phyloP scores from a whole-genome alignment of 495 filamentous ascomycete genomes.

The Alectoria sarmentosa region DNA sequence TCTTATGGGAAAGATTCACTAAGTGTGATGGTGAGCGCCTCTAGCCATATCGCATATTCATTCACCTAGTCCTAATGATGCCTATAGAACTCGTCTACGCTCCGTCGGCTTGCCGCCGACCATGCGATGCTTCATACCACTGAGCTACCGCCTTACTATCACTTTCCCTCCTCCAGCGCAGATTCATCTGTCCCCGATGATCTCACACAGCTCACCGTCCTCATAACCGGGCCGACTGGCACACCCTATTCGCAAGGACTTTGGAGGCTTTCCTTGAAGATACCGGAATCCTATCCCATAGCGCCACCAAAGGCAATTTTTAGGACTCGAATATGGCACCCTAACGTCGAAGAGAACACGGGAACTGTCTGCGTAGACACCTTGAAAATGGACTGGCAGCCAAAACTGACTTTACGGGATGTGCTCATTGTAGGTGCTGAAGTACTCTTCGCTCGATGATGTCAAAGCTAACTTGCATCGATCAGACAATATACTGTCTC shows the following conservation, averaged over 20 bases:
- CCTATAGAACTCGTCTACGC: constrained; percentile 35
- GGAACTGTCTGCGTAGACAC: constrained; percentile 68
- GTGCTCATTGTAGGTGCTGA: constrained; percentile 48
- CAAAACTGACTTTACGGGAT: constrained; percentile 53
- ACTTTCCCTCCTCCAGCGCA: constrained; percentile 44
- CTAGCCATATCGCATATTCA: not conserved
- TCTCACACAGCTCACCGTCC: constrained; percentile 51
- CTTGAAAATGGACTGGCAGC: constrained; percentile 61
- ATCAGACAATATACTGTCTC: constrained; percentile 59
- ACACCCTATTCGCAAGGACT: constrained; percentile 57
- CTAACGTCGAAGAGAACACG: constrained; percentile 60
- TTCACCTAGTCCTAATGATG: not conserved
- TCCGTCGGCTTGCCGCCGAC: constrained; percentile 60
- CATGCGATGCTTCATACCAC: constrained; percentile 52
- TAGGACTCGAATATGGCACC: constrained; percentile 63
- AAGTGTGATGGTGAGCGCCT: not conserved
- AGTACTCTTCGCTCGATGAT: not conserved
- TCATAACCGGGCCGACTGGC: constrained; percentile 55
- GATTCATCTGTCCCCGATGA: constrained; percentile 43
- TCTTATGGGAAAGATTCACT: not conserved
- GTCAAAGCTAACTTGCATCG: constrained; percentile 1
- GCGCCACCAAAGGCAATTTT: constrained; percentile 62
- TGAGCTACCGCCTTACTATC: constrained; percentile 59
- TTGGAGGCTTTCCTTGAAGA: constrained; percentile 55
- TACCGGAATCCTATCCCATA: constrained; percentile 57